A percentile compares a stretch with the other conserved stretches of the same genome.
These are phyloP conservation scores for Amaranthus palmeri DNA, from an alignment of 148 eudicot genomes.

Conservation along the genomic window DNA sequence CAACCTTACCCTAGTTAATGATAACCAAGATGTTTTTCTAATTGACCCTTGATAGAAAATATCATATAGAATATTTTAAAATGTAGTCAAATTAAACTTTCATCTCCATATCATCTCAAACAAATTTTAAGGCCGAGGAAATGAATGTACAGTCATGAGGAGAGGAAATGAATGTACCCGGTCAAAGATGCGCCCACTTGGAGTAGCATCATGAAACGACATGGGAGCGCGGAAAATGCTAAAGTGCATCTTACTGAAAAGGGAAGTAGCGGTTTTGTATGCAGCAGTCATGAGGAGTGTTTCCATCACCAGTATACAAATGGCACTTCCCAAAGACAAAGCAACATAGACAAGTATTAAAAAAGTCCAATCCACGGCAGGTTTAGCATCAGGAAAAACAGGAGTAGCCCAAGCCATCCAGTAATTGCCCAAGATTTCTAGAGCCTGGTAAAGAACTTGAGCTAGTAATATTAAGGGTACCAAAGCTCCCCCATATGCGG, in stretches of 20 bases:
- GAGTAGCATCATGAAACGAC: constrained; percentile 52
- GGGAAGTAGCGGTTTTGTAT: constrained; percentile 37
- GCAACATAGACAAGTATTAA: constrained; percentile 33
- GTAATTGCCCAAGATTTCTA: constrained; percentile 45
- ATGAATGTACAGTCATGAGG: too few species aligned
- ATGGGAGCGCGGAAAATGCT: constrained; percentile 49
- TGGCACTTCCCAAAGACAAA: constrained; percentile 31
- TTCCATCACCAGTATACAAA: constrained; percentile 29
- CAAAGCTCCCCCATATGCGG: constrained; percentile 40
- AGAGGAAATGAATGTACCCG: constrained; percentile 25
- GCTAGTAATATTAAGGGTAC: constrained; percentile 36
- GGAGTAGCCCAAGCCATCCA: constrained; percentile 55
- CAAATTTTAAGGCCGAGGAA: too few species aligned
- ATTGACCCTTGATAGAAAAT: too few species aligned
- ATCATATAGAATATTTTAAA: too few species aligned
- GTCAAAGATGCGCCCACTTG: constrained; percentile 47
- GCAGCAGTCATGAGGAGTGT: constrained; percentile 21
- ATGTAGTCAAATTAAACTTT: too few species aligned
- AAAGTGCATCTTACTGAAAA: constrained; percentile 43
- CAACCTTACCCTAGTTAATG: too few species aligned
- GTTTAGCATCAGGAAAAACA: constrained; percentile 24
- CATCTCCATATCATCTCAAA: too few species aligned
- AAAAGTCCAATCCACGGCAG: constrained; percentile 19
- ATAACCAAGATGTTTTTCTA: too few species aligned
- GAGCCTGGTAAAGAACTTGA: constrained; percentile 32